Evolutionary conservation across 306 rosid genomes (phyloP).

Genomic region (Astragalus membranaceus): DNA sequence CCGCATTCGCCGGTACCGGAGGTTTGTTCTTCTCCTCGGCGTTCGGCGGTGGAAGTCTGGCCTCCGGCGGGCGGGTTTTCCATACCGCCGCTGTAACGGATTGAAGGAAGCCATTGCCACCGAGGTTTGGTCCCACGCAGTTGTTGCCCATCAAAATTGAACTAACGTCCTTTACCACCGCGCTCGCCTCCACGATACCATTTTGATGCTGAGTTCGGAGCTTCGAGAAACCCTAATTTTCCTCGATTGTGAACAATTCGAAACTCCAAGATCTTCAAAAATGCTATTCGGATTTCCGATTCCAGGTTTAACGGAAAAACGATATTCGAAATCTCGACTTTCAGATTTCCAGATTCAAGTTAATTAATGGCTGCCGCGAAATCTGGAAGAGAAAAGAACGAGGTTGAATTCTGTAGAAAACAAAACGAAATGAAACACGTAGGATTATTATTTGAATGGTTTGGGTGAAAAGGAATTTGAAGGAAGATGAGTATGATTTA

Average conservation of each 20-base stretch:
- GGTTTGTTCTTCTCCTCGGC: slow-evolving; percentile 24
- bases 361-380: background rate
- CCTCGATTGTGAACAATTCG: background rate
- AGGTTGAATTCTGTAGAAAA: background rate
- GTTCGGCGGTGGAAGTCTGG: slow-evolving; percentile 47
- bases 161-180: slow-evolving; percentile 15
- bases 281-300: background rate
- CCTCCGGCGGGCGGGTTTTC: slow-evolving; percentile 64
- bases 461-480: background rate
- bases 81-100: slow-evolving; percentile 62
- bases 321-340: background rate
- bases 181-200: slow-evolving; percentile 29
- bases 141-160: slow-evolving; percentile 75
- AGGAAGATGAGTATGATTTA: background rate
- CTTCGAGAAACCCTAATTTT: slow-evolving; percentile 17
- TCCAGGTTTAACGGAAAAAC: background rate
- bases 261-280: background rate
- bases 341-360: background rate
- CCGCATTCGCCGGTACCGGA: background rate
- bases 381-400: background rate
- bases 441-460: background rate
- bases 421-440: background rate
- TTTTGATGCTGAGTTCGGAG: slow-evolving; percentile 24
- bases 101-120: slow-evolving; percentile 60
- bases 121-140: slow-evolving; percentile 74